Evolutionary conservation across 495 filamentous ascomycete species (phyloP).

Genomic region (Aspergillus heteromorphus): DNA sequence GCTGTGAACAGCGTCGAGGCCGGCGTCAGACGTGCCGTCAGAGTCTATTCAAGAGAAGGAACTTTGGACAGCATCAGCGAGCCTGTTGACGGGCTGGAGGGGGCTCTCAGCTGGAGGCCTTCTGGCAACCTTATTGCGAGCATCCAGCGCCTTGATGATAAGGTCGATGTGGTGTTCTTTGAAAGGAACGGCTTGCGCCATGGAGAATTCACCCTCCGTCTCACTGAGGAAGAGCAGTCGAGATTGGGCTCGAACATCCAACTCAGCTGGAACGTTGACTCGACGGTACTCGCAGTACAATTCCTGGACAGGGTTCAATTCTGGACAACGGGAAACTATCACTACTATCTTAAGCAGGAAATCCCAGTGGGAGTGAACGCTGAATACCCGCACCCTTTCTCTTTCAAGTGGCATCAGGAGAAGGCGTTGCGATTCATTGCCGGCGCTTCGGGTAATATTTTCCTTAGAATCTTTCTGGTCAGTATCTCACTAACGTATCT

Average conservation of each 20-base stretch:
- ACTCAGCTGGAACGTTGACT: conserved; percentile 85
- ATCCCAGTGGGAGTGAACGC: conserved; percentile 39
- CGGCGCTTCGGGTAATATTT: conserved; percentile 34
- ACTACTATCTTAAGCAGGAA: conserved; percentile 98
- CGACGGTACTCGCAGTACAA: conserved; percentile 78
- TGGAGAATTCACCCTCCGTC: conserved; percentile 77
- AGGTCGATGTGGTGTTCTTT: conserved; percentile 87
- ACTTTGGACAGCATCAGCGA: conserved; percentile 87
- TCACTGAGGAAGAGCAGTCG: conserved; percentile 53
- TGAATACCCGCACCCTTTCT: conserved; percentile 23
- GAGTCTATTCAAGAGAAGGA: conserved; percentile 87
- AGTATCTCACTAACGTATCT: conserved; percentile 4
- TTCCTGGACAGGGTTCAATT: conserved; percentile 74
- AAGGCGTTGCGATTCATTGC: conserved; percentile 62
- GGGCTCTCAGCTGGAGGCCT: conserved; percentile 85
- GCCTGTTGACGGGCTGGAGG: conserved; percentile 84
- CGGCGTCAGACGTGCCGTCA: conserved; percentile 64
- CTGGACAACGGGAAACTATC: conserved; percentile 97
- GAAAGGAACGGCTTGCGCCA: conserved; percentile 93
- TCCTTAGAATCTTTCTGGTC: background rate
- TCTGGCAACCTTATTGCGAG: conserved; percentile 83
- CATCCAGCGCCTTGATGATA: conserved; percentile 64
- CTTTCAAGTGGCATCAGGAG: conserved; percentile 78
- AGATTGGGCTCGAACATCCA: conserved; percentile 52
- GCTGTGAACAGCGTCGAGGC: conserved; percentile 74